Evolutionary conservation across 2,329 filamentous ascomycete species (phyloP), one percentile per base, ranked within the genome.

Genomic region (Trichophyton schoenleinii): DNA sequence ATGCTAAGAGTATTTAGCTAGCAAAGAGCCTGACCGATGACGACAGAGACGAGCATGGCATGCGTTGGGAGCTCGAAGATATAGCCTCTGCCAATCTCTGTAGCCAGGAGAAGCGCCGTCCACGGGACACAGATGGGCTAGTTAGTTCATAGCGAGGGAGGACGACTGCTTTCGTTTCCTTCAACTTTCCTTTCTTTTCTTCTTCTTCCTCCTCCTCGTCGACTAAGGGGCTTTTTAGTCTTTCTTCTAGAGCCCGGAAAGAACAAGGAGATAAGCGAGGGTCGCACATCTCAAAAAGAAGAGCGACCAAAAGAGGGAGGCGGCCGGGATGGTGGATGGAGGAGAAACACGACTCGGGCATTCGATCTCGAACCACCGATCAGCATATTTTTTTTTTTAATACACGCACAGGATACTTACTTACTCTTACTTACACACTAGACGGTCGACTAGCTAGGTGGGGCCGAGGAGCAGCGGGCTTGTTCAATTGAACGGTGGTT

Each of bases 161-260:
- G 5, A 44, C 4, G 13, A n/a, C 41, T n/a, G 41, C 41, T 42
- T 18, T 18, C 18, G 18, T 18, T 18, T 18, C 18, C 18, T 18
- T 18, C 18, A 18, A 18, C 18, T 18, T 18, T 18, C 18, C 18
- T 18, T 18, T 18, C 18, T 18, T 18, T 18, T 18, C 18, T 18
- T 22, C 18, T 18, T 42, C 41, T 44, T 18, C n/a, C 8, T 44
- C 41, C 5, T 2, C 13, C 15, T 15, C 41, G 41, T 18, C 13
- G 41, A 28, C 25, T 18, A 34, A 34, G 22, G 48, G 48, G 15
- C 11, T 3, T 22, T 53, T 53, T 53, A 53, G 48, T 31, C 22
- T 53, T 53, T 53, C 41, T 53, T 53, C 48, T 53, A 53, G 48
- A 53, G 48, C 48, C 48, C 25, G 48, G 25, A 53, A 31, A 53